A percentile compares a stretch with the other conserved stretches of the same genome.
These are phyloP conservation scores for Gaeumannomyces tritici DNA, from an alignment of 2,329 filamentous ascomycete genomes.

Conservation along the genomic window DNA sequence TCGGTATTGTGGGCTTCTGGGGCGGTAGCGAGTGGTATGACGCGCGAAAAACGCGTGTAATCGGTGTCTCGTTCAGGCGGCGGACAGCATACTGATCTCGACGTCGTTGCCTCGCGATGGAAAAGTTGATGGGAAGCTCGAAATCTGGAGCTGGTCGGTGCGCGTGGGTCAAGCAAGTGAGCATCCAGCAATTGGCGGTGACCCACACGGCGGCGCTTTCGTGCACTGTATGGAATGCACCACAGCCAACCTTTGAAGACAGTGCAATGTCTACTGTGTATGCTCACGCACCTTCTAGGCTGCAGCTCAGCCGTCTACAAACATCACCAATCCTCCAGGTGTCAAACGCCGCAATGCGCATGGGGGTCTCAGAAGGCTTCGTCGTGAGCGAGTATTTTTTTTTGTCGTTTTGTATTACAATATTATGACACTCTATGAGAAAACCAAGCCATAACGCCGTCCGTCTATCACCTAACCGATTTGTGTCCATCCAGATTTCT, in stretches of 20 bases:
- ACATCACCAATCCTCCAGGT: no score
- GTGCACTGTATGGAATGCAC: background rate
- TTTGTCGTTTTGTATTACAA: background rate
- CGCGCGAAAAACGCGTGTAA: background rate
- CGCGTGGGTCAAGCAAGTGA: background rate
- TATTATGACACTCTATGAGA: background rate
- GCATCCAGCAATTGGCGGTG: background rate
- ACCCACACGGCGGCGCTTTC: background rate
- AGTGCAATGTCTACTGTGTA: background rate
- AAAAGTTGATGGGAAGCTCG: background rate
- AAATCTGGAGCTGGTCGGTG: background rate
- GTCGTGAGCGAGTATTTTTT: background rate
- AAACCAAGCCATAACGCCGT: background rate
- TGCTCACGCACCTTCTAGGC: no score
- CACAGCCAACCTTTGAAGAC: fast-evolving
- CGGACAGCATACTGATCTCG: background rate
- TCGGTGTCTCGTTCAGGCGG: background rate
- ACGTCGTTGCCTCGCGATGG: background rate
- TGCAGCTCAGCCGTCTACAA: no score
- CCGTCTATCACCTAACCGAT: background rate
- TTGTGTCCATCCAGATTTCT: background rate
- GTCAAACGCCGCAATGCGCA: no score
- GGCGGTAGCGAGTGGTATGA: background rate
- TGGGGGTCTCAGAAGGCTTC: background rate
- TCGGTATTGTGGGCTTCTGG: background rate